Evolutionary conservation across 192 early-diverging fungal genomes (phyloP).

Genomic region (Podila epigama): DNA sequence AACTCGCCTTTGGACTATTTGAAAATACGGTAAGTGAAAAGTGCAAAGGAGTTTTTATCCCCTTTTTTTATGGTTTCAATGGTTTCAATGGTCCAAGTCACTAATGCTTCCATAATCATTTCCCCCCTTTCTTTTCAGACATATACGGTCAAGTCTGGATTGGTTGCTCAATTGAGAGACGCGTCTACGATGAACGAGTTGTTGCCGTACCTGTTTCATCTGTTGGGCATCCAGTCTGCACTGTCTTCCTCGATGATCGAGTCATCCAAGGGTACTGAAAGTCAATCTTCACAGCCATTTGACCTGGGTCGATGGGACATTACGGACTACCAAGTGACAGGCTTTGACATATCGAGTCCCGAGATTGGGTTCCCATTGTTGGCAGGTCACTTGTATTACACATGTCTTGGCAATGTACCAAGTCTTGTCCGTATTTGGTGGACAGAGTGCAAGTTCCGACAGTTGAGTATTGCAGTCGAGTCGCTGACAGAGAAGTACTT

Average conservation of each 20-base stretch:
- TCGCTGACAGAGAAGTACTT: slow-evolving; percentile 77
- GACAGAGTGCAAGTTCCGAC: slow-evolving; percentile 80
- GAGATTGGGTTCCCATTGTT: slow-evolving; percentile 70
- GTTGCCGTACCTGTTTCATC: slow-evolving; percentile 66
- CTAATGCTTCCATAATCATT: background rate
- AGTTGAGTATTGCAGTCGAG: slow-evolving; percentile 76
- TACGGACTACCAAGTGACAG: slow-evolving; percentile 66
- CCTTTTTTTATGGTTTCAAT: background rate
- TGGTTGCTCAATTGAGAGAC: slow-evolving; percentile 65
- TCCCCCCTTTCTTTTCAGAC: slow-evolving; percentile 56
- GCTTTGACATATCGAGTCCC: slow-evolving; percentile 47
- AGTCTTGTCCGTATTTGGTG: slow-evolving; percentile 82
- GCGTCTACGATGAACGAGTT: slow-evolving; percentile 57
- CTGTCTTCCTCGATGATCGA: slow-evolving; percentile 43
- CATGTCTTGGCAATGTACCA: slow-evolving; percentile 65
- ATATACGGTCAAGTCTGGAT: slow-evolving; percentile 63
- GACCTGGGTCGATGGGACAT: slow-evolving; percentile 77
- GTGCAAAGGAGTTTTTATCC: no score
- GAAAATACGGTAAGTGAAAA: slow-evolving; percentile 72
- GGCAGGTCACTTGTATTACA: slow-evolving; percentile 78
- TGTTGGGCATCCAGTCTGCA: slow-evolving; percentile 64
- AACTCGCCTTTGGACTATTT: slow-evolving; percentile 80
- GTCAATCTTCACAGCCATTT: slow-evolving; percentile 55
- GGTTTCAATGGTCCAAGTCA: background rate
- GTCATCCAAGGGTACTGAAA: slow-evolving; percentile 3